A percentile compares a stretch with the other conserved stretches of the same genome.
Conservation (phyloP, 139 green algal species). For the Spirogloea muscicola region DNA sequence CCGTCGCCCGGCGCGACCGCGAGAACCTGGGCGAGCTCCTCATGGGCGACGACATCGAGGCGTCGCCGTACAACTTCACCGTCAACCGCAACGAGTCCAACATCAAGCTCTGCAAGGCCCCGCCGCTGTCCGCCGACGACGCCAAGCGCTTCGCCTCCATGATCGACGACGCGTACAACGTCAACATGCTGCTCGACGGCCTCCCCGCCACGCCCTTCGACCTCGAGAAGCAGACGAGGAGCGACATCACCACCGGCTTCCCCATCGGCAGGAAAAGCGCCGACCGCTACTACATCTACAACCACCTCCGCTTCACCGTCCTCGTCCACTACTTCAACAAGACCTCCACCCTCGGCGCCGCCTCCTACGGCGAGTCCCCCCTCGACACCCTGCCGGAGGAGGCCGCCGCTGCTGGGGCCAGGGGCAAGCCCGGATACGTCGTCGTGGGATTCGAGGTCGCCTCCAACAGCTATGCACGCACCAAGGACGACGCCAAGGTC, state of each 20-base stretch:
- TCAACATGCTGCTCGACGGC: constrained; percentile 94
- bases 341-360: constrained; percentile 39
- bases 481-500: neutral
- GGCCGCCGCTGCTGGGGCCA: too few species aligned
- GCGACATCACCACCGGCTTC: constrained; percentile 70
- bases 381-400: constrained; percentile 17
- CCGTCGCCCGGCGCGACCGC: constrained; percentile 66
- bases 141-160: constrained; percentile 53
- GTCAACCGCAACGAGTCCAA: constrained; percentile 56
- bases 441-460: constrained; percentile 90
- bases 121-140: constrained; percentile 21
- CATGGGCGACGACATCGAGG: constrained; percentile 79
- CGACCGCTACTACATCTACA: constrained; percentile 83
- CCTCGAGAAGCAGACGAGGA: constrained; percentile 60
- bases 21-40: constrained; percentile 92
- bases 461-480: constrained; percentile 58
- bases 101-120: constrained; percentile 34
- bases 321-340: constrained; percentile 69
- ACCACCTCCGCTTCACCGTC: constrained; percentile 76
- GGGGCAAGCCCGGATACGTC: constrained; percentile 59
- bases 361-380: constrained; percentile 5
- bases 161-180: constrained; percentile 80
- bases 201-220: constrained; percentile 84
- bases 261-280: constrained; percentile 67
- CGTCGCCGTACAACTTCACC: constrained; percentile 85